phyloP scores from a whole-genome alignment of 2,329 filamentous ascomycete genomes.

The Penicillium expansum region DNA sequence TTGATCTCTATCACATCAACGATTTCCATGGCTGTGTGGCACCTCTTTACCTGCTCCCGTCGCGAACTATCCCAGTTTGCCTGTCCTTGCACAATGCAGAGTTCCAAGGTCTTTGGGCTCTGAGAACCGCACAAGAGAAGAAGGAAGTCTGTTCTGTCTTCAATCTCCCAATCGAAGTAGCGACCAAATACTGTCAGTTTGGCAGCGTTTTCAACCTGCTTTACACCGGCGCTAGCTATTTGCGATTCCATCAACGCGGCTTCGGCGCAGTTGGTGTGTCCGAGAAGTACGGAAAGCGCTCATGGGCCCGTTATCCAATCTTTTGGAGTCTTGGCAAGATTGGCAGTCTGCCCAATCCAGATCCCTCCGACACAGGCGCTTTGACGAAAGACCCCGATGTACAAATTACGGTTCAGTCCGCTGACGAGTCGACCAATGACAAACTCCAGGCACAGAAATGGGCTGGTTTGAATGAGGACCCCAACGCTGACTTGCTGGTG shows the following conservation, averaged over 20 bases:
- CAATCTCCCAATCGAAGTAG: constrained; percentile 46
- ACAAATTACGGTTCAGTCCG: constrained; percentile 59
- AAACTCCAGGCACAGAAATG: constrained; percentile 65
- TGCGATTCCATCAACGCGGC: constrained; percentile 64
- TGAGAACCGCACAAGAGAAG: constrained; percentile 59
- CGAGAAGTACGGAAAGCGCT: constrained; percentile 66
- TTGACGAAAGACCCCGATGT: constrained; percentile 55
- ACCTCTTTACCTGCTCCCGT: constrained; percentile 60
- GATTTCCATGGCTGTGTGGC: constrained; percentile 64
- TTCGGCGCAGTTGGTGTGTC: constrained; percentile 68
- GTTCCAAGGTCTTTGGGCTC: constrained; percentile 67
- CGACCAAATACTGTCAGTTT: constrained; percentile 48
- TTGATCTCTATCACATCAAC: constrained; percentile 65
- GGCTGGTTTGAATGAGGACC: constrained; percentile 62
- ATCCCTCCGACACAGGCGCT: constrained; percentile 62
- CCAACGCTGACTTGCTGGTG: constrained; percentile 63
- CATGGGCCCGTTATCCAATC: constrained; percentile 65
- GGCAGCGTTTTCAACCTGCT: constrained; percentile 68
- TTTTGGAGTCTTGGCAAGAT: constrained; percentile 66
- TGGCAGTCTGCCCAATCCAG: constrained; percentile 63
- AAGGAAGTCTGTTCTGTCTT: constrained; percentile 65
- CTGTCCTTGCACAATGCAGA: constrained; percentile 69
- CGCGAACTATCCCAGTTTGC: constrained; percentile 59
- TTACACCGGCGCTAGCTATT: constrained; percentile 63
- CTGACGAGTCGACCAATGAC: constrained; percentile 54